These are phyloP conservation scores for Lachnellula subtilissima DNA, from an alignment of 2,329 filamentous ascomycete genomes.

Conservation along the genomic window DNA sequence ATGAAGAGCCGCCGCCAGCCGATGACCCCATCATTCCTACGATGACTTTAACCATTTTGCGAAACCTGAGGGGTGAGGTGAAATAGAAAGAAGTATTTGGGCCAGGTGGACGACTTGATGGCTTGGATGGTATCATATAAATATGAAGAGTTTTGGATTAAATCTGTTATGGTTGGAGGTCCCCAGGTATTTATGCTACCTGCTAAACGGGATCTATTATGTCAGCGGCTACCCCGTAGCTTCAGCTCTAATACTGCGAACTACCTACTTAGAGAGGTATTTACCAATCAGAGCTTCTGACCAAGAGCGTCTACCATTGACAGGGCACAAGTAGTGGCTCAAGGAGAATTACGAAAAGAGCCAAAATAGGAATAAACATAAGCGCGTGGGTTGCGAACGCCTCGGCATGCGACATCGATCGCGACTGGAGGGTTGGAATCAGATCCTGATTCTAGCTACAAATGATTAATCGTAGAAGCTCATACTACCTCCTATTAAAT, in stretches of 20 bases:
- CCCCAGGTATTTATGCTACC: too few species aligned
- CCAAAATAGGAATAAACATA: neutral
- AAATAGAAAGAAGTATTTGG: neutral
- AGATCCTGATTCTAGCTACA: neutral
- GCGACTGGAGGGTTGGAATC: too few species aligned
- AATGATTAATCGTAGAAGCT: too few species aligned
- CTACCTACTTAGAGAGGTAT: neutral
- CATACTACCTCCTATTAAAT: too few species aligned
- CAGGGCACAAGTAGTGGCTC: too few species aligned
- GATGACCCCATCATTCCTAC: conserved; percentile 7
- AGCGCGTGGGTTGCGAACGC: neutral
- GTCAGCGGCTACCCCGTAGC: neutral
- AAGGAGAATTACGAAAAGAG: neutral
- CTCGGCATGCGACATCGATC: neutral
- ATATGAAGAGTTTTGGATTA: neutral
- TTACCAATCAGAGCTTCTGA: neutral
- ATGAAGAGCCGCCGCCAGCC: neutral
- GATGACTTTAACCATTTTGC: conserved; percentile 6
- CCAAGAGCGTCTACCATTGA: too few species aligned
- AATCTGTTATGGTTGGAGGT: neutral
- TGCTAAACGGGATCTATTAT: neutral
- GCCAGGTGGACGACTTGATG: neutral
- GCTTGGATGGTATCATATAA: neutral
- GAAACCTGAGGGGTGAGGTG: neutral
- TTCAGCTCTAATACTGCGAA: too few species aligned